Evolutionary conservation across 176 grass and related monocot genomes (phyloP), one percentile per base, ranked within the genome.

Genomic region (Metroxylon sagu): DNA sequence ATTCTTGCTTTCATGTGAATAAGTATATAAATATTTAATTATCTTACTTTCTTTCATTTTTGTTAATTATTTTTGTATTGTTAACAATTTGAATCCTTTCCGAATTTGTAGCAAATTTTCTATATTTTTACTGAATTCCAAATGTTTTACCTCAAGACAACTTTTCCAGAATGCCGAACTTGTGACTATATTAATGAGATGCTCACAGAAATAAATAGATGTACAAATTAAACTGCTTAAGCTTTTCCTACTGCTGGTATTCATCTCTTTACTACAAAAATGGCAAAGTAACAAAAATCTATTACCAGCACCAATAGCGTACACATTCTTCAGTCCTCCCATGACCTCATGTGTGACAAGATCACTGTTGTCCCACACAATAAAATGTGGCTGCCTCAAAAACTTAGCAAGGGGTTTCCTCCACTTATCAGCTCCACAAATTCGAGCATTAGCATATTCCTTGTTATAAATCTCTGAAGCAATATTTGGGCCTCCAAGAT

Each of bases 381-480:
- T 98, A 73, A 98, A 98, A 85, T 98, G 84, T 14, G 93, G 93
- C 31, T 92, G 93, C 76, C 93, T 98, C 73, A 98, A 76, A 76
- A 98, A 98, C 57, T 98, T 88, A 6, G 93, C 87, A 61, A 98
- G 76, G 59, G 87, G 78, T 69, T 98, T 98, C 50, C 93, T 87
- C 93, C 93, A 98, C 71, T 98, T 98, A 23, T 85, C 81, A 39
- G 87, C 77, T 74, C 93, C 93, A 56, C 93, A 98, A 60, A 98
- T 92, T 28, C 93, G 80, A 54, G 93, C 93, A 58, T 98, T 98
- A 59, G 84, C 93, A 66, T 98, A 98, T 52, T 98, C 93, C 72
- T 85, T 98, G 82, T 98, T 98, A 72, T 98, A 98, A 67, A 98
- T 98, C 75, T 98, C 93, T 15, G 93, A 85, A 57, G 93, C 87